Conservation (phyloP, 2,329 filamentous ascomycete genomes). For the Xylariaceae sp. region DNA sequence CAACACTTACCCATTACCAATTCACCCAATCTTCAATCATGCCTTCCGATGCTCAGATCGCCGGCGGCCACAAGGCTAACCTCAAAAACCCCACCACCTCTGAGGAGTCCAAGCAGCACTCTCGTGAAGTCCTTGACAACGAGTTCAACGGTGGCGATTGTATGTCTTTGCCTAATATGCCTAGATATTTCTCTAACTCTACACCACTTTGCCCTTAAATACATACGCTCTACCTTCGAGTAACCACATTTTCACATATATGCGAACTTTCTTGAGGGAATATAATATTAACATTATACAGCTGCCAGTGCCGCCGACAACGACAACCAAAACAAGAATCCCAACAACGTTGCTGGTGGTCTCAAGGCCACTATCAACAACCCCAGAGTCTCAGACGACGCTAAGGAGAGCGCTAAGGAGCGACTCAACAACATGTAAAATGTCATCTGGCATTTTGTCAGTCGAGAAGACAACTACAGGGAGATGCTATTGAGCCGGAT, state of each 20-base stretch:
- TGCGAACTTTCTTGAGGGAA: no score
- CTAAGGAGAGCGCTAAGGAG: slow-evolving; percentile 62
- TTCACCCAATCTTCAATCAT: no score
- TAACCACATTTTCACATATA: no score
- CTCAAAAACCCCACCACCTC: slow-evolving; percentile 64
- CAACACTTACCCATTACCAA: no score
- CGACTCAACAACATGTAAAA: slow-evolving; percentile 52
- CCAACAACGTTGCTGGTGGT: slow-evolving; percentile 59
- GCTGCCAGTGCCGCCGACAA: slow-evolving; percentile 41
- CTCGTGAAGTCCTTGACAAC: slow-evolving; percentile 58
- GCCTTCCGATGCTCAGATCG: slow-evolving; percentile 57
- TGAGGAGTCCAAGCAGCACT: slow-evolving; percentile 62
- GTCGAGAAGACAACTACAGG: not conserved
- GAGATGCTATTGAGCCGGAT: no score
- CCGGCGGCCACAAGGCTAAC: slow-evolving; percentile 66
- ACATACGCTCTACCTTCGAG: no score
- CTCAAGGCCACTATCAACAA: slow-evolving; percentile 62
- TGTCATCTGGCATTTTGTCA: not conserved
- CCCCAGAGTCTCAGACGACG: slow-evolving; percentile 62
- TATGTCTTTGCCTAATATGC: no score
- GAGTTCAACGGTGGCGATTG: slow-evolving; percentile 53
- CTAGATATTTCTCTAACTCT: no score
- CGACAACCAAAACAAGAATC: slow-evolving; percentile 55
- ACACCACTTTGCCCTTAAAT: no score
- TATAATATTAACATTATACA: not conserved